These are phyloP conservation scores for Amanita rubescens DNA, from an alignment of 768 basidiomycete species.

Conservation along the genomic window DNA sequence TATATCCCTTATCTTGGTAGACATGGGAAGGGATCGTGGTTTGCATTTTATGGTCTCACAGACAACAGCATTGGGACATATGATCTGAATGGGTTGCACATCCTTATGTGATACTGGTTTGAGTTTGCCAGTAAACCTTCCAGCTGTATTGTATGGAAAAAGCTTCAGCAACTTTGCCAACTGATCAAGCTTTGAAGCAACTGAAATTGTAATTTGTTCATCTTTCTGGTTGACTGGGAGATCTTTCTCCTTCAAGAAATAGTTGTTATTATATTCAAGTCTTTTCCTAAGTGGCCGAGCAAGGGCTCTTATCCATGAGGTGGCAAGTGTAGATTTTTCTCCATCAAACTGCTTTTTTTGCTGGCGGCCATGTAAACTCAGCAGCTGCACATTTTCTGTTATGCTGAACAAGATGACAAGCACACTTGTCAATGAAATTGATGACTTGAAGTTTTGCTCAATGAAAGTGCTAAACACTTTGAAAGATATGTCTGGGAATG, in stretches of 20 bases:
- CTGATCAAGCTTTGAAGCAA: too few relatives aligned
- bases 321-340: too few relatives aligned
- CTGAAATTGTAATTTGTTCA: too few relatives aligned
- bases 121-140: constrained; percentile 6
- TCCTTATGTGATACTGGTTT: constrained; percentile 8
- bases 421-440: not conserved
- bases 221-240: too few relatives aligned
- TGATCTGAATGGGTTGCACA: constrained; percentile 9
- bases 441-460: not conserved
- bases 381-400: not conserved
- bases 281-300: too few relatives aligned
- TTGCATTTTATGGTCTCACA: constrained; percentile 13
- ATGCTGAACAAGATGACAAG: not conserved
- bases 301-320: too few relatives aligned
- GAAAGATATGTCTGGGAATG: constrained; percentile 1
- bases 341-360: too few relatives aligned
- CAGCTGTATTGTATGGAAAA: not conserved
- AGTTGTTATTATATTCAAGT: too few relatives aligned
- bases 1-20: constrained; percentile 10
- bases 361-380: too few relatives aligned
- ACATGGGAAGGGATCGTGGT: constrained; percentile 1
- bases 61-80: constrained; percentile 10
- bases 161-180: too few relatives aligned
- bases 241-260: too few relatives aligned
- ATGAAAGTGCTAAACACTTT: not conserved